These are phyloP conservation scores for Myriosclerotinia scirpicola DNA, from an alignment of 2,329 filamentous ascomycete genomes.

Conservation along the genomic window DNA sequence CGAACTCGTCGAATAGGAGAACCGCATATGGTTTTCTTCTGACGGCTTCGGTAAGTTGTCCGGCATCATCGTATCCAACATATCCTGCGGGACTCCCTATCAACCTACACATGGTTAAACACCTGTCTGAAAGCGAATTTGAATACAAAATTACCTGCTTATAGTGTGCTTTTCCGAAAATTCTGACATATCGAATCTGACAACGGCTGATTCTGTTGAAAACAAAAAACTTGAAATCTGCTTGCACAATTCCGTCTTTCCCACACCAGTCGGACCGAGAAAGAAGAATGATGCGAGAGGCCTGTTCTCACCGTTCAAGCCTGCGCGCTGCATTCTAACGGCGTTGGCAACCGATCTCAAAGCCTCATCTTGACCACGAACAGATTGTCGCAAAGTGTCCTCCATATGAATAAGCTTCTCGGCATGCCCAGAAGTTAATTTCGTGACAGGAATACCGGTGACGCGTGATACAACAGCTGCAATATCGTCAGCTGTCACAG, in stretches of 20 bases:
- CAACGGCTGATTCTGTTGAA: constrained; percentile 84
- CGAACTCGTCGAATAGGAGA: constrained; percentile 93
- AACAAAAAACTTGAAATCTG: constrained; percentile 92
- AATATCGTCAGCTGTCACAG: constrained; percentile 94
- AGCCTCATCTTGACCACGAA: constrained; percentile 92
- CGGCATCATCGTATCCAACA: constrained; percentile 94
- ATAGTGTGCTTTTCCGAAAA: constrained; percentile 98
- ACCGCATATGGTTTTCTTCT: constrained; percentile 94
- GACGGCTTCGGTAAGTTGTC: constrained; percentile 93
- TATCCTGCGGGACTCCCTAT: constrained; percentile 94
- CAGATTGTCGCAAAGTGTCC: constrained; percentile 76
- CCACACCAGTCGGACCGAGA: constrained; percentile 91
- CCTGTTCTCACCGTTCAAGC: constrained; percentile 85
- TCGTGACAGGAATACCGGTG: constrained; percentile 80
- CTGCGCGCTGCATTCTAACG: constrained; percentile 89
- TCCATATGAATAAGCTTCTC: constrained; percentile 97
- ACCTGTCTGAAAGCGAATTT: too few species aligned
- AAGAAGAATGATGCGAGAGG: constrained; percentile 97
- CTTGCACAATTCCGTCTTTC: constrained; percentile 97
- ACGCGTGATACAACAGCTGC: constrained; percentile 85
- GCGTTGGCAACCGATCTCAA: constrained; percentile 88
- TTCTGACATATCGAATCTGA: constrained; percentile 96
- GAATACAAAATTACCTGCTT: too few species aligned
- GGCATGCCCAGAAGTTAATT: constrained; percentile 88
- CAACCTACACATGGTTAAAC: constrained; percentile 51